Evolutionary conservation across 1,284 basidiomycete species (phyloP), one percentile per base, ranked within the genome.

Genomic region (Sphaerobolus stellatus): DNA sequence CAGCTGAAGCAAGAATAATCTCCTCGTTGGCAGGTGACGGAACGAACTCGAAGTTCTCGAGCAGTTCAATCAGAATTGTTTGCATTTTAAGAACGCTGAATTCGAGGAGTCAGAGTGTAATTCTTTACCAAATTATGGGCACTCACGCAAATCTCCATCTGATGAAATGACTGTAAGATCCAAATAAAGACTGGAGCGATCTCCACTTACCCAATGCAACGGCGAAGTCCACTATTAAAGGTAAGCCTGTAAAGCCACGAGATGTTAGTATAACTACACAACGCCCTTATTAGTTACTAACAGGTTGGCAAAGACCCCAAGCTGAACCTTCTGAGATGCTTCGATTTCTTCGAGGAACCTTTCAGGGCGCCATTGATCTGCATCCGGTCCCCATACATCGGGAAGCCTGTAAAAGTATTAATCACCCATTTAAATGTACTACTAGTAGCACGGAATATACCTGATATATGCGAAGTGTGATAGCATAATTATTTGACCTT

Each of bases 21-120:
- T 69, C 52, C 67, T 65, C 2, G 72, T 65, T 56, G 73, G 68
- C 13, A 69, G 68, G 16, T 70, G 75, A 52, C 71, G 62, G 33
- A 4, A 66, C 44, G 56, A 82, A 77, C 57, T 81, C 75, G 54
- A 82, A 81, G 51, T 73, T 71, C 46, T 71, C 65, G 38, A 81
- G 54, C 5, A 78, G 69, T 58, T 81, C 77, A 30, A 76, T 71
- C 7, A 81, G 64, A 63, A 82, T 76, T 0, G 73, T 68, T 56
- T 81, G 79, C 22, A 83, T 67, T 58, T 83, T 78, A 40, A 76
- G 65, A 1, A 81, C 62, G 7, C 71, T 75, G 33, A 16, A 9
- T n/a, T n/a, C n/a, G n/a, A n/a, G n/a, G n/a, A n/a, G n/a, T n/a
- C n/a, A n/a, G n/a, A 54, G 11, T 8, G 7, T 36, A 11, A 18